A percentile compares a stretch with the other conserved stretches of the same genome.
These are phyloP conservation scores for Erucastrum elatum DNA, from an alignment of 345 rosid species.

Conservation along the genomic window DNA sequence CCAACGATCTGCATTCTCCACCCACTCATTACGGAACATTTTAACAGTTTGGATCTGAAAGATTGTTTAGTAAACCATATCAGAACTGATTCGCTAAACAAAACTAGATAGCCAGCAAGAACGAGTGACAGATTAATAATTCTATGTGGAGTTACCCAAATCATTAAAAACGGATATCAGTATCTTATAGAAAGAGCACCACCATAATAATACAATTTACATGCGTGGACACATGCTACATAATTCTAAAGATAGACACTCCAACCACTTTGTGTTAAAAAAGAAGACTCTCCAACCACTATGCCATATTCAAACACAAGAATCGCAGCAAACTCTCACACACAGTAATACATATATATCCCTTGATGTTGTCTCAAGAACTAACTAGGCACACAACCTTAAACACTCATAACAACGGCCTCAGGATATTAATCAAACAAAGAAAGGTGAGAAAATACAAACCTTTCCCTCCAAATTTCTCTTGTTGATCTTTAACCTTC, in stretches of 20 bases:
- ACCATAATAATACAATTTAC: not conserved
- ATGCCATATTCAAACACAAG: not conserved
- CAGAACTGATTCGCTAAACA: not conserved
- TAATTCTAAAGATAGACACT: not conserved
- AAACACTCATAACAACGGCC: not conserved
- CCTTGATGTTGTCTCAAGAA: not conserved
- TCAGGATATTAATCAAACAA: not conserved
- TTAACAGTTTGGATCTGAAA: slow-evolving; percentile 56
- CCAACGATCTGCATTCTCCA: slow-evolving; percentile 58
- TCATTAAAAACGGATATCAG: too few species aligned
- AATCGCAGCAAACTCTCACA: not conserved
- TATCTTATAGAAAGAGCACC: not conserved
- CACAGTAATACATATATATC: not conserved
- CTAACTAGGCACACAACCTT: too few species aligned
- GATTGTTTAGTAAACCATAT: not conserved
- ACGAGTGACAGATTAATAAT: not conserved
- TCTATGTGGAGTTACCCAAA: too few species aligned
- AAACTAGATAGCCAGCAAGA: not conserved
- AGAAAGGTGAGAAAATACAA: not conserved
- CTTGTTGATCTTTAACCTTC: not conserved
- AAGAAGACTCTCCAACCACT: not conserved
- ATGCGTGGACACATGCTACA: not conserved
- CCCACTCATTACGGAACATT: slow-evolving; percentile 21
- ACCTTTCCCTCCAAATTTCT: not conserved
- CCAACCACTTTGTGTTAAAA: not conserved